Evolutionary conservation across 257 asterid genomes (phyloP).

Genomic region (Solanum rostratum): DNA sequence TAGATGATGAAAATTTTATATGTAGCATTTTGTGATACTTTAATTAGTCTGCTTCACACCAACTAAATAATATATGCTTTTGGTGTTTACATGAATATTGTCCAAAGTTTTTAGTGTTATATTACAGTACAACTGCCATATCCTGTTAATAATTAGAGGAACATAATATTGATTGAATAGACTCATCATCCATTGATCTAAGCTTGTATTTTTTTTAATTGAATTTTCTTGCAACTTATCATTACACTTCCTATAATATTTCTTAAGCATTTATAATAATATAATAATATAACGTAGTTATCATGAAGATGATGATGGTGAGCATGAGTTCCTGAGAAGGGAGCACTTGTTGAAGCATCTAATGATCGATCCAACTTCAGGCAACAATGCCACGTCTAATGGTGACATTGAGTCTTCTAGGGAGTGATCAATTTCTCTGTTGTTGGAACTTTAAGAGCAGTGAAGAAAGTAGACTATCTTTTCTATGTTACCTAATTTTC

Average conservation of each 20-base stretch:
- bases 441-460: too few species aligned
- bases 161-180: neutral
- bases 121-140: neutral
- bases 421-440: neutral
- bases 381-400: neutral
- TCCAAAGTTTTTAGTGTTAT: neutral
- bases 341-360: conserved; percentile 49
- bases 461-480: too few species aligned
- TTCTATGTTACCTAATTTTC: too few species aligned
- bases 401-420: neutral
- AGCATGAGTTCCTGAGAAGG: conserved; percentile 47
- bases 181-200: too few species aligned
- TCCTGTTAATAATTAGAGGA: neutral
- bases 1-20: neutral
- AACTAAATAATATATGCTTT: neutral
- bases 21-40: neutral
- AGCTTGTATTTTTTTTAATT: too few species aligned
- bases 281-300: conserved; percentile 30
- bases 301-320: conserved; percentile 72
- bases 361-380: conserved; percentile 13
- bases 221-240: too few species aligned
- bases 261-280: too few species aligned
- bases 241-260: too few species aligned
- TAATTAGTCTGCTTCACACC: neutral
- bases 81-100: neutral